Evolutionary conservation across 441 rosid species (phyloP).

Genomic region (Populus hybrid): DNA sequence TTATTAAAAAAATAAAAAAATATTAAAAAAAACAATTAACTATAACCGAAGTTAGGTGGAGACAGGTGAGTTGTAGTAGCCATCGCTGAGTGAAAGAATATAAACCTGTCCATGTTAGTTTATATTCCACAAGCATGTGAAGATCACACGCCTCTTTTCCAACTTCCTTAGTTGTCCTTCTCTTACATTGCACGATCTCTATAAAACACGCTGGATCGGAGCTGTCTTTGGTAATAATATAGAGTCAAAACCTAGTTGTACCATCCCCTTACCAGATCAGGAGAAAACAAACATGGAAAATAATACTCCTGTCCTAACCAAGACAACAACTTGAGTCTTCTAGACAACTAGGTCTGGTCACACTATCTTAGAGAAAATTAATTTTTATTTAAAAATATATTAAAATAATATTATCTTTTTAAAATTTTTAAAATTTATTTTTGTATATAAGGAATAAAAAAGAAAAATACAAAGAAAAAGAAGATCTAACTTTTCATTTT

Average conservation of each 20-base stretch:
- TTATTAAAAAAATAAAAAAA: no score
- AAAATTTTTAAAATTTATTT: no score
- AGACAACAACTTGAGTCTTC: not conserved
- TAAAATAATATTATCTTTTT: no score
- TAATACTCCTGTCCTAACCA: not conserved
- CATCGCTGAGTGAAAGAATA: conserved; percentile 16
- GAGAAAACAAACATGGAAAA: not conserved
- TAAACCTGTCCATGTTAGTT: conserved; percentile 35
- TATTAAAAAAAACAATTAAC: no score
- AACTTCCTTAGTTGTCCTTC: not conserved
- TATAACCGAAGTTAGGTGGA: conserved; percentile 16
- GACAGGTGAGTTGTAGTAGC: conserved; percentile 28
- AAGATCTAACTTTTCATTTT: conserved; percentile 12
- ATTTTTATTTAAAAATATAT: no score
- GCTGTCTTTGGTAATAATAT: not conserved
- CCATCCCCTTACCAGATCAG: not conserved
- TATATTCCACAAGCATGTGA: conserved; percentile 35
- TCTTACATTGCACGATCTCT: not conserved
- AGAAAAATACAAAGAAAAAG: no score
- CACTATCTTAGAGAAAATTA: not conserved
- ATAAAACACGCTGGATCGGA: not conserved
- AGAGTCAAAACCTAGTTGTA: not conserved
- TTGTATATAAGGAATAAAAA: not conserved
- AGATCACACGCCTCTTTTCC: conserved; percentile 8
- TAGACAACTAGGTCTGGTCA: not conserved